phyloP scores from a whole-genome alignment of 2,329 filamentous ascomycete species.

The Xylariales sp. region DNA sequence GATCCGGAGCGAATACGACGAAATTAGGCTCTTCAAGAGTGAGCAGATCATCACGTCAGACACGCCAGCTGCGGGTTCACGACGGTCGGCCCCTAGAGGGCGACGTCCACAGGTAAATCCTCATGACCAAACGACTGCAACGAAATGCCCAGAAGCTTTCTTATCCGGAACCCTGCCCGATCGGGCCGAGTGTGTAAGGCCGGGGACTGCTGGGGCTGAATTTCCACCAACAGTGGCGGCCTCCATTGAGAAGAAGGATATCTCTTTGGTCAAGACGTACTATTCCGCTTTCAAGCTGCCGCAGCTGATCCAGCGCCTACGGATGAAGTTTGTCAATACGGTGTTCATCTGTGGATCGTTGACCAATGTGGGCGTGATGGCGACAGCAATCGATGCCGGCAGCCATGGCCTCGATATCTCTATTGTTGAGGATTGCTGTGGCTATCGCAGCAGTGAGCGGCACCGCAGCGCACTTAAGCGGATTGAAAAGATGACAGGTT shows the following conservation, averaged over 20 bases:
- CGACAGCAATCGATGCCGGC: constrained; percentile 86
- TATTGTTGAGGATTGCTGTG: constrained; percentile 83
- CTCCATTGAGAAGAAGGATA: constrained; percentile 43
- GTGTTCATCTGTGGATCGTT: constrained; percentile 85
- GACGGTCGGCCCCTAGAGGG: constrained; percentile 13
- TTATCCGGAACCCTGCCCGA: constrained; percentile 30
- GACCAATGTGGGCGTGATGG: constrained; percentile 84
- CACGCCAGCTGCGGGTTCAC: constrained; percentile 7
- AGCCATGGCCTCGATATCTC: constrained; percentile 84
- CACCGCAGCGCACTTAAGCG: constrained; percentile 67
- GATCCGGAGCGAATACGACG: constrained; percentile 72
- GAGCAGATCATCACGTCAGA: constrained; percentile 45
- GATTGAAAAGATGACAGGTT: constrained; percentile 72
- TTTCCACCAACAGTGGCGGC: constrained; percentile 38
- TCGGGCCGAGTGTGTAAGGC: constrained; percentile 37
- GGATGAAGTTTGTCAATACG: constrained; percentile 84
- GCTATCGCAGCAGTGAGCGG: constrained; percentile 65
- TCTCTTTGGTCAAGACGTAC: constrained; percentile 62
- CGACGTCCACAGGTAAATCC: constrained; percentile 19
- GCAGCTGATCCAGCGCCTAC: constrained; percentile 67
- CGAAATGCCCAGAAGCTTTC: constrained; percentile 27
- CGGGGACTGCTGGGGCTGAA: constrained; percentile 39
- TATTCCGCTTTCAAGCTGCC: constrained; percentile 86
- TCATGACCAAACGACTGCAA: constrained; percentile 16
- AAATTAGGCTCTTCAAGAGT: constrained; percentile 52